Percentiles rank a stretch among this genome's conserved stretches.
Conservation (phyloP, 2,329 filamentous ascomycete species). For the Arthrobotrys iridis region DNA sequence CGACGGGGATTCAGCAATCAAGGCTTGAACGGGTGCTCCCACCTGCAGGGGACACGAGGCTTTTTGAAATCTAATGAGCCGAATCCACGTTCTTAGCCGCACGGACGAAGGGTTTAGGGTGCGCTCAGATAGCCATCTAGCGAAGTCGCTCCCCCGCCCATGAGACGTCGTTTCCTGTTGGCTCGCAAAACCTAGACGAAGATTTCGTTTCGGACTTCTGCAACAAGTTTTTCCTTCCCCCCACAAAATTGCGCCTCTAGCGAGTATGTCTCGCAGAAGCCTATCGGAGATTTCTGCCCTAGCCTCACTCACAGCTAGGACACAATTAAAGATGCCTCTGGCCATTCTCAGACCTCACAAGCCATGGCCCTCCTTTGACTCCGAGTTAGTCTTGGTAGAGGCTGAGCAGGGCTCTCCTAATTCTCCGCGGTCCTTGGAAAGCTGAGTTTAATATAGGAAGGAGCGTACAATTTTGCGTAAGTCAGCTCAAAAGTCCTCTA, state of each 20-base stretch:
- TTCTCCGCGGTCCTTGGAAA: not conserved
- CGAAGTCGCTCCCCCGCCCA: not conserved
- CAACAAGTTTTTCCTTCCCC: conserved; percentile 4
- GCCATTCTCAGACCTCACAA: not conserved
- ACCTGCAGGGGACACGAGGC: conserved; percentile 33
- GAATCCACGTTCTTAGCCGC: conserved; percentile 41
- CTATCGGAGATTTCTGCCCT: conserved; percentile 27
- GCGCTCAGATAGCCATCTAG: conserved; percentile 32
- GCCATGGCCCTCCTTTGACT: not conserved
- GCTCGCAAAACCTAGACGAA: conserved; percentile 2
- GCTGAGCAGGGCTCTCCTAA: conserved; percentile 19
- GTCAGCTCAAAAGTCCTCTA: conserved; percentile 30
- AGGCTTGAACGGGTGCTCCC: conserved; percentile 52
- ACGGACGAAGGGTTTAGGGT: conserved; percentile 7
- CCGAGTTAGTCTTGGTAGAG: conserved; percentile 9
- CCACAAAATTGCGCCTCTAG: conserved; percentile 30
- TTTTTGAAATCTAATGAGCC: conserved; percentile 23
- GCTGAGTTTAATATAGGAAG: not conserved
- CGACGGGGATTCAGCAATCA: conserved; percentile 43
- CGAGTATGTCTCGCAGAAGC: conserved; percentile 47
- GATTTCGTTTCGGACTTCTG: conserved; percentile 23
- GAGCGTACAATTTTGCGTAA: conserved; percentile 23
- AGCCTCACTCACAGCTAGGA: conserved; percentile 34
- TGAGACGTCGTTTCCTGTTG: conserved; percentile 31
- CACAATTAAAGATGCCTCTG: not conserved